Evolutionary conservation across 345 rosid species (phyloP).

Genomic region (Abelmoschus esculentus): DNA sequence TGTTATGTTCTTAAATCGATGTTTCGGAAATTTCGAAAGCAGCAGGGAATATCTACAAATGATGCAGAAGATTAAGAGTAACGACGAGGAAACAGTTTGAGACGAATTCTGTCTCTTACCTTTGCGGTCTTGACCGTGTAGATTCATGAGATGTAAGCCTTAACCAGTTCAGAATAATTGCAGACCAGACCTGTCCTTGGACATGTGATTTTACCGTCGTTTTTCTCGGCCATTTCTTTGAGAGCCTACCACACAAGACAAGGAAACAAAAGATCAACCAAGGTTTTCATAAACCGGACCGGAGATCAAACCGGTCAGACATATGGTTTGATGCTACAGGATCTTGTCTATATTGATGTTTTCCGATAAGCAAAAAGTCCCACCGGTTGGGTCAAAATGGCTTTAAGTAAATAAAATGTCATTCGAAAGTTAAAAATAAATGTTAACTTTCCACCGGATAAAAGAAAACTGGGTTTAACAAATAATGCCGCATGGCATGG

Average conservation of each 20-base stretch:
- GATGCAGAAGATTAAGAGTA: no score
- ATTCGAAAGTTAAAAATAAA: no score
- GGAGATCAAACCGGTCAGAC: background rate
- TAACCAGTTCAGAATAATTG: conserved; percentile 63
- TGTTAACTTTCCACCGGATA: no score
- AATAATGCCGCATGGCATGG: no score
- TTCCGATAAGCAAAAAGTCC: no score
- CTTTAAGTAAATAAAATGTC: background rate
- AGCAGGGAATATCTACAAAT: no score
- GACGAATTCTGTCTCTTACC: no score
- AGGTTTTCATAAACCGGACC: background rate
- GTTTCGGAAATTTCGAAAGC: no score
- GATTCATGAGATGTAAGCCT: conserved; percentile 75
- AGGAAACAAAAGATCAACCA: background rate
- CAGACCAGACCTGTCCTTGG: conserved; percentile 71
- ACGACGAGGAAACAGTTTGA: background rate
- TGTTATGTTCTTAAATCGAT: no score
- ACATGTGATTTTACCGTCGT: conserved; percentile 69
- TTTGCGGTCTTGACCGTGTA: background rate
- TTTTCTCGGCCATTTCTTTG: conserved; percentile 83
- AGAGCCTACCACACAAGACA: conserved; percentile 52
- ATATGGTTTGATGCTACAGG: background rate
- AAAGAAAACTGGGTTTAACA: no score
- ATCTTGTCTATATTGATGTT: background rate
- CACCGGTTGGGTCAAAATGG: background rate